A percentile compares a stretch with the other conserved stretches of the same genome.
phyloP scores from a whole-genome alignment of 1,139 yeast species.

The Zygoascus meyerae region DNA sequence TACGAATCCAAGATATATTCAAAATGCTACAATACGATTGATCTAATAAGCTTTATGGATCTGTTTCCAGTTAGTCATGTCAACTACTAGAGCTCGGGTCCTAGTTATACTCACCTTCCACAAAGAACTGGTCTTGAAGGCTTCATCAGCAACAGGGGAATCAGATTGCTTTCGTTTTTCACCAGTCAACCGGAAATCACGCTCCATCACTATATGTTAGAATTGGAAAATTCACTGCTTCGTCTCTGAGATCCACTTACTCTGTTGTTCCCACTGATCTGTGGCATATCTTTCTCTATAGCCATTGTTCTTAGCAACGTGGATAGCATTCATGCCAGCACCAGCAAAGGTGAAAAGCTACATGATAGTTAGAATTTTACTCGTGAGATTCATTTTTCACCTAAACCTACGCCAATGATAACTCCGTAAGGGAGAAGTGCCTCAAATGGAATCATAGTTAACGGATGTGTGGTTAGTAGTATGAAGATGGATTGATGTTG shows the following conservation, averaged over 20 bases:
- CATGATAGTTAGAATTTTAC: not conserved
- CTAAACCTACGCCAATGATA: constrained; percentile 46
- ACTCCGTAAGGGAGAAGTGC: constrained; percentile 63
- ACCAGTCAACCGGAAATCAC: constrained; percentile 76
- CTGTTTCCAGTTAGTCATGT: constrained; percentile 5
- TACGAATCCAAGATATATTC: not conserved
- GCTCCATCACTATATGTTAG: constrained; percentile 46
- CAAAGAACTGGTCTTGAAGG: constrained; percentile 52
- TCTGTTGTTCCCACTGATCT: constrained; percentile 52
- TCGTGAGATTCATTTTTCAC: not conserved
- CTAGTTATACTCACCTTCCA: constrained; percentile 34
- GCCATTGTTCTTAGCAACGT: constrained; percentile 47
- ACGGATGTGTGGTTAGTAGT: not conserved
- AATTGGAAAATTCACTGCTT: not conserved
- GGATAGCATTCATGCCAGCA: constrained; percentile 44
- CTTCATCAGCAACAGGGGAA: constrained; percentile 67
- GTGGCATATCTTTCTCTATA: constrained; percentile 52
- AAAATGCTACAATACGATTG: not conserved
- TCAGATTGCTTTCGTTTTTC: constrained; percentile 62
- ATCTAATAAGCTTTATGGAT: constrained; percentile 9
- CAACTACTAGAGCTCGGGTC: not conserved
- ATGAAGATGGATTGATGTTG: constrained; percentile 1
- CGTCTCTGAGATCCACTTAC: constrained; percentile 23
- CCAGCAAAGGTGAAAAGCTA: constrained; percentile 49
- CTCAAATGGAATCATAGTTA: constrained; percentile 61